Conservation (phyloP, 169 alveolate species). For the Perkinsus marinus region DNA sequence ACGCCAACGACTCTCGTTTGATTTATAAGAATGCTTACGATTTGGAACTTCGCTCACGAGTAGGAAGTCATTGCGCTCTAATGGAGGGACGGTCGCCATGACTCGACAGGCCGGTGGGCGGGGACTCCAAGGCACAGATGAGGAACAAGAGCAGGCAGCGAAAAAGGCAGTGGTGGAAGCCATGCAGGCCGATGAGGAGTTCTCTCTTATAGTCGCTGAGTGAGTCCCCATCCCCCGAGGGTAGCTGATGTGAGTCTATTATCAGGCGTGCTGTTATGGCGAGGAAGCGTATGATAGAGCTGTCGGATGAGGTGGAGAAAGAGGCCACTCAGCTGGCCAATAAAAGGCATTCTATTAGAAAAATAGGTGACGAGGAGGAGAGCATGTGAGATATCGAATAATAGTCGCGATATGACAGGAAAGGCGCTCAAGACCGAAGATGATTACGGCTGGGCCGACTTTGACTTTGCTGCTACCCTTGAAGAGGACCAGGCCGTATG, state of each 20-base stretch:
- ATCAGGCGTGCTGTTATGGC: neutral
- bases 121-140: too few species aligned
- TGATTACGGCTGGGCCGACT: neutral
- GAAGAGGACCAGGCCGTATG: neutral
- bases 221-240: neutral
- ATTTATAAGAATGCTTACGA: neutral
- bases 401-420: neutral
- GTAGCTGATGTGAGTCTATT: neutral
- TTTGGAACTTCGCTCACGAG: neutral
- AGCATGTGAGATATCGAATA: neutral
- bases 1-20: neutral
- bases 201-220: neutral
- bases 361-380: neutral
- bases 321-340: neutral
- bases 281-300: neutral
- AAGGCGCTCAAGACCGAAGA: neutral
- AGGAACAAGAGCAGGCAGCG: neutral
- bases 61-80: neutral
- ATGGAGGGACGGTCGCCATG: too few species aligned
- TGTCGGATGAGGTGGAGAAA: neutral
- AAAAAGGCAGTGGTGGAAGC: neutral
- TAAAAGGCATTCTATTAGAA: neutral
- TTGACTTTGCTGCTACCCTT: neutral
- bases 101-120: too few species aligned
- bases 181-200: neutral